Evolutionary conservation across 768 basidiomycete genomes (phyloP).

Genomic region (Cystobasidium onofrii): DNA sequence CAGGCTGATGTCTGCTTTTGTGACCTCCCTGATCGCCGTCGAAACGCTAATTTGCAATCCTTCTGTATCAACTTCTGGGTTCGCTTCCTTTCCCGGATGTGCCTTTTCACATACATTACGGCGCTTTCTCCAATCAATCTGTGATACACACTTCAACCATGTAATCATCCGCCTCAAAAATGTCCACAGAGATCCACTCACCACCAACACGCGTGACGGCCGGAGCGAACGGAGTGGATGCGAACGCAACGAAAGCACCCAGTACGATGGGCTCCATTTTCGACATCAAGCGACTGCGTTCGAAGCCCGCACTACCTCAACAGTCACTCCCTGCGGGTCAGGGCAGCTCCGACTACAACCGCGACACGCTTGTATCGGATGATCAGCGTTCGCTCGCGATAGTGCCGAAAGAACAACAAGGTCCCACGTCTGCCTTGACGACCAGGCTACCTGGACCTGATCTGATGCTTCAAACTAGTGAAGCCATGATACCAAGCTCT

Average conservation of each 20-base stretch:
- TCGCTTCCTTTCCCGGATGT: neutral
- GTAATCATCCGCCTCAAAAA: neutral
- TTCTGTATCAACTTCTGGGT: neutral
- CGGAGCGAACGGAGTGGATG: neutral
- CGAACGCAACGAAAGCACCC: neutral
- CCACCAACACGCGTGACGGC: neutral
- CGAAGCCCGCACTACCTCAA: neutral
- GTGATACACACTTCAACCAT: neutral
- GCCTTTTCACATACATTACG: neutral
- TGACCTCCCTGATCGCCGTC: neutral
- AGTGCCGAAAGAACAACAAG: neutral
- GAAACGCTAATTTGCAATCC: neutral
- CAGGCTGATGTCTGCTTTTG: neutral
- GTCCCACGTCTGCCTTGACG: neutral
- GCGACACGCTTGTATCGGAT: neutral
- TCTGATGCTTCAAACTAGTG: neutral
- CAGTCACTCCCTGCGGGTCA: neutral
- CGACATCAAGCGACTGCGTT: constrained; percentile 7
- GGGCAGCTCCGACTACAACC: neutral
- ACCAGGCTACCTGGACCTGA: neutral
- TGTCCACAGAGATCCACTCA: neutral
- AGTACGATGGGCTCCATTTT: neutral
- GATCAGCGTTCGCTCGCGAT: neutral
- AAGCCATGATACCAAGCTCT: neutral
- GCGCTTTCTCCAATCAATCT: neutral